phyloP scores from a whole-genome alignment of 345 rosid genomes.

The Pistacia vera region DNA sequence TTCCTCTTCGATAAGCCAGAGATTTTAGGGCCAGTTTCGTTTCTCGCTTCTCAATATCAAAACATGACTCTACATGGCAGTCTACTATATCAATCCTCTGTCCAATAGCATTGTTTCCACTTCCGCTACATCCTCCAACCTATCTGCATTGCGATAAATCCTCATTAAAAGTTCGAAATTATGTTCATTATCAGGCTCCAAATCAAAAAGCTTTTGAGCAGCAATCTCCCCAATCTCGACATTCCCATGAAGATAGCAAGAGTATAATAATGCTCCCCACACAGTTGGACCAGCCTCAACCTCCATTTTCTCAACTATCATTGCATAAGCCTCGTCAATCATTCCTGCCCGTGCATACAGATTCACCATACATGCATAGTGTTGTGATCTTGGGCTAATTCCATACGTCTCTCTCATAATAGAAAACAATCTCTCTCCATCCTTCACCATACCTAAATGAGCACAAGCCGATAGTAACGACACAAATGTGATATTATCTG shows the following conservation, averaged over 20 bases:
- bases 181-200: conserved; percentile 83
- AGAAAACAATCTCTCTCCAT: conserved; percentile 63
- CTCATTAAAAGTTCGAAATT: conserved; percentile 74
- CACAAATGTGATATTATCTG: conserved; percentile 81
- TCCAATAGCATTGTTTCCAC: conserved; percentile 68
- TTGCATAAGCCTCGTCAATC: conserved; percentile 57
- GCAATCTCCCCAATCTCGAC: conserved; percentile 69
- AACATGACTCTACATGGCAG: neutral
- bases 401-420: conserved; percentile 51
- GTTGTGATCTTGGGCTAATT: conserved; percentile 62
- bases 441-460: conserved; percentile 58
- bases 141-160: conserved; percentile 54
- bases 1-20: neutral
- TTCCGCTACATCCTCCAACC: conserved; percentile 53
- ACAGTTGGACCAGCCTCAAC: conserved; percentile 77
- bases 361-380: conserved; percentile 83
- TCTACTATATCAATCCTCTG: conserved; percentile 53
- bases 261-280: conserved; percentile 88
- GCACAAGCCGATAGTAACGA: conserved; percentile 74
- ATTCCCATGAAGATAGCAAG: conserved; percentile 65
- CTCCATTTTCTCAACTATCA: conserved; percentile 58
- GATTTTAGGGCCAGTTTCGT: neutral
- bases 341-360: conserved; percentile 78
- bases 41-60: neutral
- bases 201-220: conserved; percentile 66